Evolutionary conservation across 1,284 basidiomycete genomes (phyloP).

Genomic region (Takashimella tepidaria): DNA sequence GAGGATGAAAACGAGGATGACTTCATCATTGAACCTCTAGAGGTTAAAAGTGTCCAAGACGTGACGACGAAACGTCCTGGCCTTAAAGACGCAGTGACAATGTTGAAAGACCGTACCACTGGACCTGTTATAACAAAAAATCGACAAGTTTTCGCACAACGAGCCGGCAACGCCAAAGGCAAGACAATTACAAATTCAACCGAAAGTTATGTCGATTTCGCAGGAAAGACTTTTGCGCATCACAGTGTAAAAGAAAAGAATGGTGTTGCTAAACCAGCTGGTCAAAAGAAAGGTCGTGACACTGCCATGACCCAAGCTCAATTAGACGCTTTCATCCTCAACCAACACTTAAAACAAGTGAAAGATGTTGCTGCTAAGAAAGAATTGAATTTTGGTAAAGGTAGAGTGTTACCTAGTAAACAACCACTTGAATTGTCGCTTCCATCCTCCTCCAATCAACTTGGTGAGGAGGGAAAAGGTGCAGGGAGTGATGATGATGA

Average conservation of each 20-base stretch:
- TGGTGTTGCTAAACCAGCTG: conserved; percentile 26
- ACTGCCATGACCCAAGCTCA: conserved; percentile 12
- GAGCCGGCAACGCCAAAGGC: conserved; percentile 15
- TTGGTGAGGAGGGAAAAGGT: conserved; percentile 10
- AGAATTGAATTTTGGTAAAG: conserved; percentile 25
- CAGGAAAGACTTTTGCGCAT: conserved; percentile 28
- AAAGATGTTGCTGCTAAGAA: conserved; percentile 13
- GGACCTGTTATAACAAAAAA: conserved; percentile 15
- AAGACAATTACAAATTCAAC: conserved; percentile 15
- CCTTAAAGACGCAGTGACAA: conserved; percentile 18
- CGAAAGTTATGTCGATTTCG: conserved; percentile 33
- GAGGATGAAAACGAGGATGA: conserved; percentile 17
- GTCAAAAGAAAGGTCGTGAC: conserved; percentile 30
- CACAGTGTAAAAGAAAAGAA: conserved; percentile 18
- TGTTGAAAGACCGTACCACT: conserved; percentile 10
- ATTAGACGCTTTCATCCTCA: conserved; percentile 14
- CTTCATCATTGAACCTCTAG: conserved; percentile 12
- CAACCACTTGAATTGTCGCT: conserved; percentile 16
- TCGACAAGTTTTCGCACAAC: conserved; percentile 18
- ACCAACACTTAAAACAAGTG: conserved; percentile 18
- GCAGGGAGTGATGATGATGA: conserved; percentile 10
- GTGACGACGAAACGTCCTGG: not conserved
- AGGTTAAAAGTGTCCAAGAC: not conserved
- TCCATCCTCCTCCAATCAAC: conserved; percentile 1
- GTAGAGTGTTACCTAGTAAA: conserved; percentile 21